Evolutionary conservation across 208 protist species (phyloP).

Genomic region (Trypanosoma mega): DNA sequence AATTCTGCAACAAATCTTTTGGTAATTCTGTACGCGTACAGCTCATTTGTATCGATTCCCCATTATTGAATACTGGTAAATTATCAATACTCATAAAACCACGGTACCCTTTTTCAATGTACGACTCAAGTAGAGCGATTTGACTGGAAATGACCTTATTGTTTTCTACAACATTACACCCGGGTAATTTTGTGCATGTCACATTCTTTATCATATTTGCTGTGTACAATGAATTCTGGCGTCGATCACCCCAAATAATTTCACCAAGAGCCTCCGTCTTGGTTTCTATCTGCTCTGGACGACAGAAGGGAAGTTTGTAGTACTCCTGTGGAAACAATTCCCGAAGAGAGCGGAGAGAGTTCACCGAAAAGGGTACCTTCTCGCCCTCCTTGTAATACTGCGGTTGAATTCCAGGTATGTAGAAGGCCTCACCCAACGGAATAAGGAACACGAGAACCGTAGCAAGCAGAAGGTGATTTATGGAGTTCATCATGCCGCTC

Average conservation of each 20-base stretch:
- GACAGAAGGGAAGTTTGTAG: slow-evolving; percentile 70
- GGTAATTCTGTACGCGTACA: slow-evolving; percentile 12
- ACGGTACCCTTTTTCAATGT: slow-evolving; percentile 78
- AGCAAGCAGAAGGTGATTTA: slow-evolving; percentile 1
- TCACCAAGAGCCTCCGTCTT: slow-evolving; percentile 65
- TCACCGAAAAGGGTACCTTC: slow-evolving; percentile 52
- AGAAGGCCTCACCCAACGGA: slow-evolving; percentile 30
- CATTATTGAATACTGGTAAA: slow-evolving; percentile 58
- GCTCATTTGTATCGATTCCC: neutral
- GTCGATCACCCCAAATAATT: slow-evolving; percentile 79
- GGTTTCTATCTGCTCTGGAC: slow-evolving; percentile 24
- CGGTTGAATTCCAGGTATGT: slow-evolving; percentile 58
- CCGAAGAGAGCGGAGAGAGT: slow-evolving; percentile 66
- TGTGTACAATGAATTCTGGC: slow-evolving; percentile 68
- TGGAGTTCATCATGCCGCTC: neutral
- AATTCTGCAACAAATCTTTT: slow-evolving; percentile 5
- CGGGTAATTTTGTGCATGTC: slow-evolving; percentile 36
- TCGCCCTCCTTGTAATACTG: slow-evolving; percentile 50
- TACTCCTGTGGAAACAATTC: slow-evolving; percentile 71
- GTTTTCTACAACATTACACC: slow-evolving; percentile 41
- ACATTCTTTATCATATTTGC: slow-evolving; percentile 50
- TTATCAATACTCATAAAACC: slow-evolving; percentile 87
- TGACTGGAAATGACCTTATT: slow-evolving; percentile 29
- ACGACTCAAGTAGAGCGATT: slow-evolving; percentile 32
- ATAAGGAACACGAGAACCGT: slow-evolving; percentile 6